Percentiles rank a stretch among this genome's conserved stretches.
Evolutionary conservation across 1,284 basidiomycete genomes (phyloP).

Genomic region (Xanthoconium separans): DNA sequence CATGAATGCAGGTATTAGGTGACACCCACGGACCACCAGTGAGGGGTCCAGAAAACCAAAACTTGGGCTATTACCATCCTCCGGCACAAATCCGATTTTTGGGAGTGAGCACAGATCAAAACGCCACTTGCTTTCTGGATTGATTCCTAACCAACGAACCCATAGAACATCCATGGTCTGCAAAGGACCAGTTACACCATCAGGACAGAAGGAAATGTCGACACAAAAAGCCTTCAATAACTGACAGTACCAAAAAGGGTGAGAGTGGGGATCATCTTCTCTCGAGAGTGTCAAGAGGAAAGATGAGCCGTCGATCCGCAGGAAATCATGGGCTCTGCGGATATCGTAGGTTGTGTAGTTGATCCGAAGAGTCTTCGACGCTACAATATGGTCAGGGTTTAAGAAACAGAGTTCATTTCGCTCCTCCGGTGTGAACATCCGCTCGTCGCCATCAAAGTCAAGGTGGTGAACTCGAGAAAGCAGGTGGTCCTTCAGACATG

Average conservation of each 20-base stretch:
- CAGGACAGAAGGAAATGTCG: background rate
- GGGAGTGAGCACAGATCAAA: constrained; percentile 3
- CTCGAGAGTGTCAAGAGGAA: background rate
- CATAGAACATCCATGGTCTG: constrained; percentile 3
- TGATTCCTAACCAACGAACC: constrained; percentile 13
- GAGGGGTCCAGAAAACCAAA: constrained; percentile 11
- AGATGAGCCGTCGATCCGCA: background rate
- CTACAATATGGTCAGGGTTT: background rate
- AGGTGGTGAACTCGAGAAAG: background rate
- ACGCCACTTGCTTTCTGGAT: background rate
- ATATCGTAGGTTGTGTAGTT: background rate
- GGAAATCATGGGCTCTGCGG: background rate
- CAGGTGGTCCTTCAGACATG: background rate
- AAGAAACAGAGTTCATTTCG: background rate
- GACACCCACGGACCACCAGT: constrained; percentile 4
- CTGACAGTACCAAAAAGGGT: constrained; percentile 22
- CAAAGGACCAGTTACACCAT: background rate
- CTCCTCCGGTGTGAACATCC: background rate
- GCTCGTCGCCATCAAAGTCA: background rate
- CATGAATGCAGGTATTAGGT: constrained; percentile 12
- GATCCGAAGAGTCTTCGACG: background rate
- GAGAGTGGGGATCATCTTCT: background rate
- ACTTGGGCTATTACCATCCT: background rate
- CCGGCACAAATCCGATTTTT: constrained; percentile 14
- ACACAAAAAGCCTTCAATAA: constrained; percentile 2